These are phyloP conservation scores for Parathielavia appendiculata DNA, from an alignment of 495 filamentous ascomycete species.

Conservation along the genomic window DNA sequence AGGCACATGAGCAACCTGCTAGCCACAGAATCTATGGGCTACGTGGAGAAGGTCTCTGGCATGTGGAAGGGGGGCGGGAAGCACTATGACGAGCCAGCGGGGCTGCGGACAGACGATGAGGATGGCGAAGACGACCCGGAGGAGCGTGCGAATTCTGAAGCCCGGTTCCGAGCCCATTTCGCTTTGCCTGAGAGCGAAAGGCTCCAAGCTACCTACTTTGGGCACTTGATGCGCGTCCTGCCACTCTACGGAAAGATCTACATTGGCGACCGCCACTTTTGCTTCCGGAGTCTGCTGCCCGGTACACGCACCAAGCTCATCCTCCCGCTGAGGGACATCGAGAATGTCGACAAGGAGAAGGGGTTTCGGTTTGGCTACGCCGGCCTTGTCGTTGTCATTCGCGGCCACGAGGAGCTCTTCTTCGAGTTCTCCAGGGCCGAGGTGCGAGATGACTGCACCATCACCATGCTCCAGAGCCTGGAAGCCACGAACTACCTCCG, in stretches of 20 bases:
- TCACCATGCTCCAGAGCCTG: constrained; percentile 70
- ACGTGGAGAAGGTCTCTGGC: constrained; percentile 92
- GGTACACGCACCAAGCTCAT: constrained; percentile 93
- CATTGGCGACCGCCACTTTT: constrained; percentile 82
- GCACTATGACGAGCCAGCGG: constrained; percentile 77
- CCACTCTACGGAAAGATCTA: constrained; percentile 97
- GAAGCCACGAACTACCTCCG: constrained; percentile 67
- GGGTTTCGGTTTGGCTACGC: constrained; percentile 91
- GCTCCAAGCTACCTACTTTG: constrained; percentile 88
- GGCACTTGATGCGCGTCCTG: constrained; percentile 77
- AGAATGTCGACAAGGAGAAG: constrained; percentile 92
- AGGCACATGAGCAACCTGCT: constrained; percentile 80
- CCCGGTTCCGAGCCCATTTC: constrained; percentile 86
- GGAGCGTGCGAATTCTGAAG: constrained; percentile 55
- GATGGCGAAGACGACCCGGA: constrained; percentile 56
- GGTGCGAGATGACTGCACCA: constrained; percentile 78
- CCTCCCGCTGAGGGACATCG: constrained; percentile 83
- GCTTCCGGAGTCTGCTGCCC: constrained; percentile 85
- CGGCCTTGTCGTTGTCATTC: constrained; percentile 84
- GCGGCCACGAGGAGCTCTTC: constrained; percentile 92
- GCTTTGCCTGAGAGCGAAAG: constrained; percentile 76
- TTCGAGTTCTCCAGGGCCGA: constrained; percentile 83
- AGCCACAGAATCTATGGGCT: constrained; percentile 92
- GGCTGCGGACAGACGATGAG: constrained; percentile 57
- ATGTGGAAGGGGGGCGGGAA: constrained; percentile 92